Base-by-base conservation (phyloP, 2,329 filamentous ascomycete species). In the Claviceps citrina region DNA sequence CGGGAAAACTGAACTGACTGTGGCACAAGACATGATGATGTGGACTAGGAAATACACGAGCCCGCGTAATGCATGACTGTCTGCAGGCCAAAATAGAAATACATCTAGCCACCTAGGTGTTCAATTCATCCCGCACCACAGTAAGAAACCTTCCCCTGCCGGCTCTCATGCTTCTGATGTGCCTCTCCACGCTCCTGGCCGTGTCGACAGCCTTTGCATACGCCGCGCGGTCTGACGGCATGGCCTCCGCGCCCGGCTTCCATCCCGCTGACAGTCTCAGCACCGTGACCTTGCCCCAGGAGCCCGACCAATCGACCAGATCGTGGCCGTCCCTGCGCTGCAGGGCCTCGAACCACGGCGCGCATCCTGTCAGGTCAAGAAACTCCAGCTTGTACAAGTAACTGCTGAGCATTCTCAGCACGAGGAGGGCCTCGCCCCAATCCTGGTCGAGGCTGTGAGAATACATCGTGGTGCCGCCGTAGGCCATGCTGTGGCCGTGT, bases 341-440 rank as follows among this genome's bases (percentile, higher is more conserved):
- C 38, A 76, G 55, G 8, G 69, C 70, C 36, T 59, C 57, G 43
- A 64, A 62, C 76, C 76, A 80, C 13, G 64, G 53, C 0, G 55
- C 58, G 46, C 76, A 79, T 1, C 75, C 76, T 0, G 71, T 76
- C 30, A 80, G 54, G 49, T 78, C 73, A 7, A 80, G 60, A 38
- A 71, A 74, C 51, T 78, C 73, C 2, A 80, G 62, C 15, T 67
- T 56, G 49, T 78, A 78, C 7, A 76, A 58, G 16, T 56, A 58
- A 44, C 61, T 64, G 53, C 71, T 72, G 10, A 80, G 57, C 44
- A 67, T 64, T 37, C 67, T 65, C 36, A 79, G 55, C 2, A 78
- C 55, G 15, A 71, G 53, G 5, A 76, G 63, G 0, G 73, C 70
- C 52, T 78, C 75, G 20, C 64, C 65, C 68, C 70, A 78, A 54